Base-by-base conservation (phyloP, 164 flowering plant species). In the Pachysandra terminalis region DNA sequence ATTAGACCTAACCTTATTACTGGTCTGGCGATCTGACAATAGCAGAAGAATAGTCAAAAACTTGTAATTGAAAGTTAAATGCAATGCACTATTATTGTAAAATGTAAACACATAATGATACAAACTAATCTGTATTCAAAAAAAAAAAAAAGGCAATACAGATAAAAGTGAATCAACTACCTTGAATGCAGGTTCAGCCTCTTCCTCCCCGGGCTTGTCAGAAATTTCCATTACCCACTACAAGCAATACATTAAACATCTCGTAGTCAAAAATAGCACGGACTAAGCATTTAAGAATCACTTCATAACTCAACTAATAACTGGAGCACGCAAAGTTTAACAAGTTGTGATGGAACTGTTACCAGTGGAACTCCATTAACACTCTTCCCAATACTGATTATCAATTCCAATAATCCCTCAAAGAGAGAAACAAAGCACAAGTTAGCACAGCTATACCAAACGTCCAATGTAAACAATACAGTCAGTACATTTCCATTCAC, bases 101-200 rank as follows among this genome's bases (percentile, higher is more conserved):
- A 32, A 32, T 32, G 7, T n/a, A 27, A 25, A 49, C 22, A 23
- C 6, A 21, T 51, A 14, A 17, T 22, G 15, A 13, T 40, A 40
- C 51, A 23, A 22, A 21, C 27, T 37, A 56, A 51, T 17, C 45
- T 3, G 26, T 12, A 1, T n/a, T 41, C n/a, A n/a, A n/a, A n/a
- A 21, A 70, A 41, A 48, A 19, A 59, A 48, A 40, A 57, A 45
- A 45, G 51, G 56, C 22, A 67, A 73, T 19, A 41, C 0, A 9
- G 22, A 59, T 26, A 56, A 40, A 17, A 45, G 25, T 25, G 45
- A 32, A 63, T 51, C 55, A 73, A 27, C 75, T 65, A 90, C 98
- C 95, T 94, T 94, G 64, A 94, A 94, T 71, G 97, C 88, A 71
- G 98, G 98, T 82, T 94, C 90, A 75, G 96, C 81, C 74, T 94